A percentile compares a stretch with the other conserved stretches of the same genome.
phyloP scores from a whole-genome alignment of 805 yeast genomes.

The Candida nanaspora region DNA sequence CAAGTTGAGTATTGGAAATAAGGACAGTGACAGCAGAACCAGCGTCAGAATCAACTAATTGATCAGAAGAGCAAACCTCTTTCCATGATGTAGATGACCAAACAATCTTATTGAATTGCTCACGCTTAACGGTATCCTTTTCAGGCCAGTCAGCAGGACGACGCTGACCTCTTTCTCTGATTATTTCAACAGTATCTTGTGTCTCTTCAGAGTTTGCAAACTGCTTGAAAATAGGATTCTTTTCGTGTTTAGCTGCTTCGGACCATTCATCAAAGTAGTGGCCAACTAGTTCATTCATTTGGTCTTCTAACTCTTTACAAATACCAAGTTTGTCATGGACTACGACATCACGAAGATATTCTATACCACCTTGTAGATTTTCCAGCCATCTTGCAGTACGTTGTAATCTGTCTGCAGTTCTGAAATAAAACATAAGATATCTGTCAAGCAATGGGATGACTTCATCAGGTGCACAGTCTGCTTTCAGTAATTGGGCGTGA shows the following conservation, averaged over 20 bases:
- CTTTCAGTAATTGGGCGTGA: constrained; percentile 26
- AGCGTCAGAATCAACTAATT: constrained; percentile 21
- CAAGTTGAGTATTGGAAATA: constrained; percentile 30
- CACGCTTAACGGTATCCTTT: constrained; percentile 13
- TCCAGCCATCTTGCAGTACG: constrained; percentile 34
- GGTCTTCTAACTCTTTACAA: constrained; percentile 25
- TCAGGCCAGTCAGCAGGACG: constrained; percentile 30
- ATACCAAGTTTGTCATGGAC: constrained; percentile 29
- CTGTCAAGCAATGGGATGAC: constrained; percentile 29
- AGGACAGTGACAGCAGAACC: constrained; percentile 27
- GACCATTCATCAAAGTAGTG: constrained; percentile 31
- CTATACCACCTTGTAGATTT: constrained; percentile 28
- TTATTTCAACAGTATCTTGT: constrained; percentile 26
- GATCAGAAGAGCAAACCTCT: constrained; percentile 17
- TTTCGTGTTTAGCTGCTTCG: constrained; percentile 17
- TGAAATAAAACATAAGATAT: constrained; percentile 30
- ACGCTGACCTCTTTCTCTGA: constrained; percentile 29
- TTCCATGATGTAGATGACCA: constrained; percentile 28
- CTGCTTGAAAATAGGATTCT: constrained; percentile 23
- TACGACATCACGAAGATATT: constrained; percentile 26
- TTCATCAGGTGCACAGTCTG: constrained; percentile 28
- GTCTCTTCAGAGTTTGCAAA: constrained; percentile 24
- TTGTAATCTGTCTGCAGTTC: constrained; percentile 31
- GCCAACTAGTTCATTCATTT: constrained; percentile 26
- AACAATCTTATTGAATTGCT: constrained; percentile 21